These are phyloP conservation scores for Cystobasidiaceae sp. DNA, from an alignment of 1,284 basidiomycete species.

Conservation along the genomic window DNA sequence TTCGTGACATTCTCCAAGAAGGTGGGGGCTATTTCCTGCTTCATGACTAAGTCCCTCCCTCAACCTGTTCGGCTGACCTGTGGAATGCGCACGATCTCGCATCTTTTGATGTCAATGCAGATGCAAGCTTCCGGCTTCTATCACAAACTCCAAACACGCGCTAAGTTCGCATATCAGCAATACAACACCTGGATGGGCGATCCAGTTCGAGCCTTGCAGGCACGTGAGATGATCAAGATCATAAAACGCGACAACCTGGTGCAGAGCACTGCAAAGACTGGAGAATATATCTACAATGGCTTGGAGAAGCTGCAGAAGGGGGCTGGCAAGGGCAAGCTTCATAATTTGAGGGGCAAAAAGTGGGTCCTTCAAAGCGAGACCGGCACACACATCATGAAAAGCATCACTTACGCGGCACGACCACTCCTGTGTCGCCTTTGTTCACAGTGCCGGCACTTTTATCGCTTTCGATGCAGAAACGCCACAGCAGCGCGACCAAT, in stretches of 20 bases:
- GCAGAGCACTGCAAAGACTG: slow-evolving; percentile 47
- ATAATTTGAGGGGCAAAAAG: slow-evolving; percentile 50
- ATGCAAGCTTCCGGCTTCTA: slow-evolving; percentile 53
- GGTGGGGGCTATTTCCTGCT: slow-evolving; percentile 35
- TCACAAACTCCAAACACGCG: slow-evolving; percentile 52
- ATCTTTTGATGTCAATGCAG: slow-evolving; percentile 46
- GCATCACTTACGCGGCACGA: not conserved
- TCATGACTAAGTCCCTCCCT: not conserved
- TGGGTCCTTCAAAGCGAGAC: not conserved
- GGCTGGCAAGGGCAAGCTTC: slow-evolving; percentile 37
- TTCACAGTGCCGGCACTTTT: slow-evolving; percentile 51
- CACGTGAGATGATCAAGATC: slow-evolving; percentile 51
- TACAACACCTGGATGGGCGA: slow-evolving; percentile 44
- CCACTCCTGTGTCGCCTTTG: not conserved
- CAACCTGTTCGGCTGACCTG: not conserved
- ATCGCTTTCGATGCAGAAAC: slow-evolving; percentile 52
- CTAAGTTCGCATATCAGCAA: slow-evolving; percentile 52
- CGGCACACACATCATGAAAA: not conserved
- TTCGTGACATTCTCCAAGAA: slow-evolving; percentile 53
- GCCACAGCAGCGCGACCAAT: slow-evolving; percentile 48
- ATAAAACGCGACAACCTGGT: slow-evolving; percentile 50
- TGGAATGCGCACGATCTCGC: not conserved
- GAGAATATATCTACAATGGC: slow-evolving; percentile 45
- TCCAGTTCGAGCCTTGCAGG: slow-evolving; percentile 54
- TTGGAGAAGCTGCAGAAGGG: slow-evolving; percentile 44